Conservation (phyloP, 2,329 filamentous ascomycete genomes). For the Lecanicillium sp. region DNA sequence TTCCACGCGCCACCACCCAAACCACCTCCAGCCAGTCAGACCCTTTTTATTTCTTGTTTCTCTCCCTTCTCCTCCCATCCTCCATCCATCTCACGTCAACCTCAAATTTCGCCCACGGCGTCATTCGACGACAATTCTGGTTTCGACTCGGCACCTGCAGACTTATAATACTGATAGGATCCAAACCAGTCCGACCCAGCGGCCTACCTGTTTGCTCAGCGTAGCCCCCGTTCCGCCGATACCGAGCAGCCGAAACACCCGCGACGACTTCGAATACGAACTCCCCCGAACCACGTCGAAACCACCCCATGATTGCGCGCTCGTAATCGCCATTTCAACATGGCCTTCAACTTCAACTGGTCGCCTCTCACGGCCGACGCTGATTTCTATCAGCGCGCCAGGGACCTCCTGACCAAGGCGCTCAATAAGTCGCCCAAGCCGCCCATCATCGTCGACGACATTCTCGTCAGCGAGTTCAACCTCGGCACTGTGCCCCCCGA, state of each 20-base stretch:
- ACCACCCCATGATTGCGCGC: conserved; percentile 29
- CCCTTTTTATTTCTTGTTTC: too few species aligned
- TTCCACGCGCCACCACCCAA: conserved; percentile 8
- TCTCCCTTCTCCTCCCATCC: not conserved
- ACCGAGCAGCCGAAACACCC: not conserved
- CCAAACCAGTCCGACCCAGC: too few species aligned
- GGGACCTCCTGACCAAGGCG: conserved; percentile 88
- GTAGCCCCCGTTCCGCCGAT: not conserved
- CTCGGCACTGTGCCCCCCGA: conserved; percentile 91
- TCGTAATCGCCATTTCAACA: conserved; percentile 49
- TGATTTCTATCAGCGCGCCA: conserved; percentile 80
- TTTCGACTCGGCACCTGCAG: too few species aligned
- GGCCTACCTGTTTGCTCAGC: conserved; percentile 8
- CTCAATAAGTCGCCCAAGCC: conserved; percentile 98
- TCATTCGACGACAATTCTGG: not conserved
- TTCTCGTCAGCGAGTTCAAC: conserved; percentile 96
- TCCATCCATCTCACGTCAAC: not conserved
- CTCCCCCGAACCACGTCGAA: not conserved
- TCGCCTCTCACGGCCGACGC: conserved; percentile 96
- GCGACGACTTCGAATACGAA: not conserved
- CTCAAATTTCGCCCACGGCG: not conserved
- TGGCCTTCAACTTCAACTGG: conserved; percentile 99
- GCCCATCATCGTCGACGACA: conserved; percentile 98
- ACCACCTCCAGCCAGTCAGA: not conserved
- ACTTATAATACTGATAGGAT: too few species aligned